phyloP scores from a whole-genome alignment of 2,329 filamentous ascomycete genomes.

The Aspergillus tamarii region DNA sequence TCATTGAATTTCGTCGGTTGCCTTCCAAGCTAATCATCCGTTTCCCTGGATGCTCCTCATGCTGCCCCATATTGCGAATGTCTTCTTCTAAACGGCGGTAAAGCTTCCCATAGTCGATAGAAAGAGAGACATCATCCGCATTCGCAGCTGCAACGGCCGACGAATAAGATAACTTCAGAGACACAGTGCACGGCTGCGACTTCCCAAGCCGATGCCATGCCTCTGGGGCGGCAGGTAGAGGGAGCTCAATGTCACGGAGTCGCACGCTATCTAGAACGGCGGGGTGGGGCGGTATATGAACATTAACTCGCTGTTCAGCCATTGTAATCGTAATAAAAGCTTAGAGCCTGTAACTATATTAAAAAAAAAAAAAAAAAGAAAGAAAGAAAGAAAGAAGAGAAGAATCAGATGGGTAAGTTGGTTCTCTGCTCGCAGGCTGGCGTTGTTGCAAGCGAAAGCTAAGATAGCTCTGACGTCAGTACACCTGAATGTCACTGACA shows the following conservation, averaged over 20 bases:
- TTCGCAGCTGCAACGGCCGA: slow-evolving; percentile 45
- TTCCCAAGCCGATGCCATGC: slow-evolving; percentile 51
- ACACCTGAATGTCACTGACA: background rate
- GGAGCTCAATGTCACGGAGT: slow-evolving; percentile 48
- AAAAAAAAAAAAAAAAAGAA: too few relatives aligned
- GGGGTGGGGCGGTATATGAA: slow-evolving; percentile 37
- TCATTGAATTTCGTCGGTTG: slow-evolving; percentile 34
- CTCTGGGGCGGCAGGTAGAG: slow-evolving; percentile 48
- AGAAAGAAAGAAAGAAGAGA: too few relatives aligned
- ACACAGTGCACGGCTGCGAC: slow-evolving; percentile 49
- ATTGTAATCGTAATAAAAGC: slow-evolving; percentile 18
- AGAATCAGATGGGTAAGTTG: background rate
- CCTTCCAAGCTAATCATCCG: slow-evolving; percentile 33
- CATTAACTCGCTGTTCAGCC: slow-evolving; percentile 29
- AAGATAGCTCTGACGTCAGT: slow-evolving; percentile 10
- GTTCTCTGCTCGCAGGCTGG: background rate
- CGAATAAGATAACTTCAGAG: slow-evolving; percentile 47
- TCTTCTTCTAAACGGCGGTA: slow-evolving; percentile 46
- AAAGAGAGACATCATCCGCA: slow-evolving; percentile 49
- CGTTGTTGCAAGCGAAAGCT: background rate
- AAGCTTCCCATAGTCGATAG: slow-evolving; percentile 53
- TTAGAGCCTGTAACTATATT: background rate
- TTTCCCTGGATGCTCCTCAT: slow-evolving; percentile 25
- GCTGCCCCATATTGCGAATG: slow-evolving; percentile 33
- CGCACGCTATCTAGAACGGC: slow-evolving; percentile 42